These are phyloP conservation scores for Globisporangium yorkense DNA, from an alignment of 352 stramenopile species.

Conservation along the genomic window DNA sequence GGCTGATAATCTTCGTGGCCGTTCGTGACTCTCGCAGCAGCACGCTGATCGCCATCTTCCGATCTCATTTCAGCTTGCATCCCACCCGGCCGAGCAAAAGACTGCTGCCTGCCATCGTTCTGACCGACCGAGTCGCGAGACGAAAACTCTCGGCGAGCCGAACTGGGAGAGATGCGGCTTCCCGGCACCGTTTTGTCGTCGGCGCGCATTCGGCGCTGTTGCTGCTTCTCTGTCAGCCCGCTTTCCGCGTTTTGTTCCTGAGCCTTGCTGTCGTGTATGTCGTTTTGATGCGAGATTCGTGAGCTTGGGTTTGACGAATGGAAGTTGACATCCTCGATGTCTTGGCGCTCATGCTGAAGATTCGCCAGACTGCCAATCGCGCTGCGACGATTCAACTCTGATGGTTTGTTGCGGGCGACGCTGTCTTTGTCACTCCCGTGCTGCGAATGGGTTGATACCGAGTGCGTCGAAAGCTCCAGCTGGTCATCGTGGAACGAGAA, in stretches of 20 bases:
- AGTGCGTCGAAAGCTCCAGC: slow-evolving; percentile 31
- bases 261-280: neutral
- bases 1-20: neutral
- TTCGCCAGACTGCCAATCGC: neutral
- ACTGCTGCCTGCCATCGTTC: too few relatives aligned
- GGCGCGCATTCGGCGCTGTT: neutral
- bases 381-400: neutral
- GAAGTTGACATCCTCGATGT: neutral
- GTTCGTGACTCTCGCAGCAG: neutral
- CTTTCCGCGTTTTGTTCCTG: neutral
- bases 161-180: neutral
- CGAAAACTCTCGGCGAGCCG: too few relatives aligned
- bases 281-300: neutral
- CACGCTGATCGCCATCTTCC: neutral
- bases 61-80: too few relatives aligned
- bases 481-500: slow-evolving; percentile 35
- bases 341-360: neutral
- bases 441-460: slow-evolving; percentile 23
- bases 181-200: neutral
- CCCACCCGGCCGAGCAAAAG: too few relatives aligned
- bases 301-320: neutral
- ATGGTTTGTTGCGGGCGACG: neutral
- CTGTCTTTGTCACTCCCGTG: neutral
- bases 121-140: too few relatives aligned
- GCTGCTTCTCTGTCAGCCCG: neutral